Evolutionary conservation across 108 stramenopile species (phyloP), one percentile per base, ranked within the genome.

Genomic region (Mayamaea pseudoterrestris): DNA sequence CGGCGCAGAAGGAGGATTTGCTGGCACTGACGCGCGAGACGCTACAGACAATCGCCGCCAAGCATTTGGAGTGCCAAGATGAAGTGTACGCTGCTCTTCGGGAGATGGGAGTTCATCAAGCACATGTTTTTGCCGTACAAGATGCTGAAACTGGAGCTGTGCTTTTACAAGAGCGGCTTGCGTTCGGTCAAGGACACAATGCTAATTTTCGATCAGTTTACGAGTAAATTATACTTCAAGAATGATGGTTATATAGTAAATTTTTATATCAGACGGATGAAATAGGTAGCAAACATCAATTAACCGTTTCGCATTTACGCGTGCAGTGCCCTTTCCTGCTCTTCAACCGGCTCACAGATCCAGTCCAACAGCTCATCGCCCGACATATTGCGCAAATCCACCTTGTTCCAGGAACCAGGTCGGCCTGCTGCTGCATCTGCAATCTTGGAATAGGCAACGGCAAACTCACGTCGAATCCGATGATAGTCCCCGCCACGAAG

Each of bases 41-140:
- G 6, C 53, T 93, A 35, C 57, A 74, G 21, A 58, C 69, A 35
- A 69, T 74, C 47, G 78, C 85, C 4, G 75, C 83, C 20, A 27
- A 54, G 28, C 77, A 80, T 64, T 80, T 79, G 55, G 78, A 68
- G 8, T 83, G 81, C 55, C 69, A 87, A 13, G 93, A 93, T 66
- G 93, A 90, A 66, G 83, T 89, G 16, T 93, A 90, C 63, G 88
- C 89, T 2, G 93, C 88, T 3, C 53, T 93, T 53, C 68, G 93
- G 20, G 93, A 90, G 71, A 57, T 93, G 41, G 86, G 86, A 23
- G 11, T 51, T 14, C 18, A 20, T 22, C 30, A 51, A 22, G 17
- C 35, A n/a, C 8, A 9, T 9, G 8, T 9, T 20, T 20, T 16
- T 5, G 24, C 5, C 6, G 44, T 24, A 27, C 25, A 45, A 20